Percentiles rank a stretch among this genome's conserved stretches.
Conservation (phyloP, 208 protist genomes). For the Phytomonas francai region DNA sequence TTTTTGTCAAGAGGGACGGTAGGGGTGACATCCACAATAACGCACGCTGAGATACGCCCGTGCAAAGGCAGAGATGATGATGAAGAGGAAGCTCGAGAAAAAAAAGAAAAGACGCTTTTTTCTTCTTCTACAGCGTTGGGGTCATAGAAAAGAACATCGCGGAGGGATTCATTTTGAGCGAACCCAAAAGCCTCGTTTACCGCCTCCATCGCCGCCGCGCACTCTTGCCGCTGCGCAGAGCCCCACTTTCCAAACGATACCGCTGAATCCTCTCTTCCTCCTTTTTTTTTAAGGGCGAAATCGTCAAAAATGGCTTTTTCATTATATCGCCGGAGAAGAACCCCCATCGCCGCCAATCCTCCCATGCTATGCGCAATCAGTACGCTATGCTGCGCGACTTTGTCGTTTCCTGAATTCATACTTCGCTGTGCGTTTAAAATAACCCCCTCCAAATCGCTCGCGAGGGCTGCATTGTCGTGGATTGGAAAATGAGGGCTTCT, state of each 20-base stretch:
- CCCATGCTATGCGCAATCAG: constrained; percentile 87
- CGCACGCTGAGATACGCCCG: constrained; percentile 45
- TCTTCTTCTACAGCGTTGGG: background rate
- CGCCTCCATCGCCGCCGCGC: constrained; percentile 30
- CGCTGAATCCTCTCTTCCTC: too few species aligned
- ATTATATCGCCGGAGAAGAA: constrained; percentile 70
- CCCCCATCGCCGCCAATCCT: constrained; percentile 61
- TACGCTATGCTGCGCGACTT: constrained; percentile 16
- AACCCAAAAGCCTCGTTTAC: constrained; percentile 61
- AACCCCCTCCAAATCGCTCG: constrained; percentile 64
- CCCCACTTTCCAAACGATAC: too few species aligned
- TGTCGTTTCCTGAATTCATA: background rate
- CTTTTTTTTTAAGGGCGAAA: too few species aligned
- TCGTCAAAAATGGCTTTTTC: constrained; percentile 31
- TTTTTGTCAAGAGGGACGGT: constrained; percentile 22
- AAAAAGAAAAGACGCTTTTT: too few species aligned
- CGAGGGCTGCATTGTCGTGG: constrained; percentile 58
- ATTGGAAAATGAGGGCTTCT: constrained; percentile 40
- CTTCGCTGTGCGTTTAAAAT: constrained; percentile 30
- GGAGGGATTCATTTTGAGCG: constrained; percentile 27
- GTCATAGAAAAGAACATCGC: constrained; percentile 35
- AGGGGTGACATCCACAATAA: constrained; percentile 78
- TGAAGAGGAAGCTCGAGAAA: background rate
- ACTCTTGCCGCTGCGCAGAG: constrained; percentile 11
- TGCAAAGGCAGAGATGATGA: constrained; percentile 15